Percentiles rank a stretch among this genome's conserved stretches.
Evolutionary conservation across 768 basidiomycete genomes (phyloP).

Genomic region (Suillus cothurnatus): DNA sequence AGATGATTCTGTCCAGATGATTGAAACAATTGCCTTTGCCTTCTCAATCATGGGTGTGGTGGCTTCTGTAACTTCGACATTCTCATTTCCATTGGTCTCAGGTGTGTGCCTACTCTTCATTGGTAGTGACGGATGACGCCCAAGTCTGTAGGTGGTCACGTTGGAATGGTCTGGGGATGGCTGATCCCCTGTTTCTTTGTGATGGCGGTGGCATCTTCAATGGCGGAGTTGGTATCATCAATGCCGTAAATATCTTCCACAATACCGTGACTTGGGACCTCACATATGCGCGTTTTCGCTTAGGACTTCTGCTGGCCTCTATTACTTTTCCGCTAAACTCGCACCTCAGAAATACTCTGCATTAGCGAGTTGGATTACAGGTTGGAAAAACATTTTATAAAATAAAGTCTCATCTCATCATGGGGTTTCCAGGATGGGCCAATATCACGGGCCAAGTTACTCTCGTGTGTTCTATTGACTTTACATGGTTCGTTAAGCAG

Average conservation of each 20-base stretch:
- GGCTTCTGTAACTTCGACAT: constrained; percentile 66
- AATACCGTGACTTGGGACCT: background rate
- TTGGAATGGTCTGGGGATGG: constrained; percentile 80
- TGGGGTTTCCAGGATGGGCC: constrained; percentile 62
- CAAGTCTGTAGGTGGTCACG: constrained; percentile 59
- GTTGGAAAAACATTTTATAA: constrained; percentile 13
- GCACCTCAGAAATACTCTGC: constrained; percentile 63
- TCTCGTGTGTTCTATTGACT: constrained; percentile 75
- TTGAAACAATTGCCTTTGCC: constrained; percentile 67
- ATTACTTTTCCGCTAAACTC: constrained; percentile 78
- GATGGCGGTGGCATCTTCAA: constrained; percentile 64
- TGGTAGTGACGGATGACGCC: background rate
- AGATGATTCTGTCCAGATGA: constrained; percentile 35
- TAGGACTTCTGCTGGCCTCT: constrained; percentile 78
- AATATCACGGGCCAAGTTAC: constrained; percentile 73
- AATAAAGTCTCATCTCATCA: background rate
- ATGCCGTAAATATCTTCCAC: constrained; percentile 58
- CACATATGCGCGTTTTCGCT: background rate
- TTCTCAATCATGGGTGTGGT: constrained; percentile 76
- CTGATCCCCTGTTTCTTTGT: constrained; percentile 72
- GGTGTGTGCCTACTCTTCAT: constrained; percentile 38
- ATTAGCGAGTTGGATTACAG: constrained; percentile 67
- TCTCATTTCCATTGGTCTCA: constrained; percentile 62
- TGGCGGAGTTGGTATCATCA: constrained; percentile 72
- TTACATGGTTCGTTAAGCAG: constrained; percentile 53